Evolutionary conservation across 495 filamentous ascomycete genomes (phyloP).

Genomic region (Lasiosphaeria hispida): DNA sequence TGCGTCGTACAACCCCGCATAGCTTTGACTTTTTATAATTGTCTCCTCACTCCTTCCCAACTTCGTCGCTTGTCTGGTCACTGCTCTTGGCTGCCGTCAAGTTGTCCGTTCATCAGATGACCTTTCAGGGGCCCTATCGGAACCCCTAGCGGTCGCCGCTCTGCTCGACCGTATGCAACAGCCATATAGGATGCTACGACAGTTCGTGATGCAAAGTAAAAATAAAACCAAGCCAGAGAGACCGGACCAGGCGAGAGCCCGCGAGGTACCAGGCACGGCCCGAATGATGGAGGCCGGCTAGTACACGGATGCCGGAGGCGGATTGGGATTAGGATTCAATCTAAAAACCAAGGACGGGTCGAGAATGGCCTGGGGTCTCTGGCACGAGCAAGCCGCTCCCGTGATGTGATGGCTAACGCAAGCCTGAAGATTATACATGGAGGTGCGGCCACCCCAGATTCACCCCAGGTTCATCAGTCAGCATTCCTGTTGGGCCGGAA

Average conservation of each 20-base stretch:
- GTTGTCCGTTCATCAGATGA: not conserved
- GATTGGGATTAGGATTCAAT: not conserved
- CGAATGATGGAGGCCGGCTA: not conserved
- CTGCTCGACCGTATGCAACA: not conserved
- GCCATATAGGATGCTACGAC: not conserved
- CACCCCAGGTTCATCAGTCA: conserved; percentile 7
- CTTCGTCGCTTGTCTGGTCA: not conserved
- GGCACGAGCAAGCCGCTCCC: not conserved
- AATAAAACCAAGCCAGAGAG: not conserved
- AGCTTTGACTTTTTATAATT: conserved; percentile 11
- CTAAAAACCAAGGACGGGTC: not conserved
- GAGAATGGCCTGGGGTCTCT: not conserved
- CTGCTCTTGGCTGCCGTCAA: not conserved
- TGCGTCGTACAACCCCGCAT: conserved; percentile 2
- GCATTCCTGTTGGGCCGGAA: conserved; percentile 7
- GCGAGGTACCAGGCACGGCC: conserved; percentile 4
- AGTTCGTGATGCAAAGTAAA: not conserved
- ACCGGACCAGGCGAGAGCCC: not conserved
- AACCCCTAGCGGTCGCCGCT: not conserved
- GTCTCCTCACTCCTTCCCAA: conserved; percentile 9
- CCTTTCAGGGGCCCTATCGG: not conserved
- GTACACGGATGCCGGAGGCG: not conserved
- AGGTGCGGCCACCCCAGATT: not conserved
- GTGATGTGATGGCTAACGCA: conserved; percentile 7
- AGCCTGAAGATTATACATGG: not conserved